Base-by-base conservation (phyloP, 2,329 filamentous ascomycete genomes). In the Alternaria incomplexa region DNA sequence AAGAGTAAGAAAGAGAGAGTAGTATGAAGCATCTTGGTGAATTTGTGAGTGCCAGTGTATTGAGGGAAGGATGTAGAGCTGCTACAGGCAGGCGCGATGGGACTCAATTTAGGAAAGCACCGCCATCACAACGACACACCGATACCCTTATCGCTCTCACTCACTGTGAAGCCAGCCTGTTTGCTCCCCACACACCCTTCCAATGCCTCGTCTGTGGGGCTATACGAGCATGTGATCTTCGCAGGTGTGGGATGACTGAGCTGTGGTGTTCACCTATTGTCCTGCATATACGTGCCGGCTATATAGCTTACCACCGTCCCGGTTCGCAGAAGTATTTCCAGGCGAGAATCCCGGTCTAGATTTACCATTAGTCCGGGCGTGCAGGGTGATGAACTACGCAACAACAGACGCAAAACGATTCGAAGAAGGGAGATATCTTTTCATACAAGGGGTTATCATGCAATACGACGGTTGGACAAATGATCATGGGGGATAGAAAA, bases 371-470 rank as follows among this genome's bases (percentile, higher is more conserved):
- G 28, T 9, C 48, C 10, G 20, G 8, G 10, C 30, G 53, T 32
- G 53, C n/a, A 46, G 17, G 8, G n/a, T 13, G 43, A 46, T 9
- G 6, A 32, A 46, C 20, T n/a, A 26, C 22, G 30, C 32, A 26
- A 23, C 15, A 25, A 44, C 26, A 4, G 36, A 43, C 11, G 40
- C 15, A 44, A 50, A 30, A 62, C 56, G 12, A 44, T n/a, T 47
- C 32, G 26, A 47, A 58, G 40, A 60, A 63, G 40, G 47, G 28
- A 68, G 44, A 61, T 53, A 47, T 67, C 40, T 62, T 61, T 68
- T 65, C 66, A 63, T 70, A 66, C 64, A 66, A 48, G 68, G 62
- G 64, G 52, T 53, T 58, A 53, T 26, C 46, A 59, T 59, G 52
- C 40, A 62, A 52, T 64, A 61, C 28, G 20, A 61, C 52, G 61